Evolutionary conservation across 2,329 filamentous ascomycete species (phyloP).

Genomic region (Aspergillus carbonarius): DNA sequence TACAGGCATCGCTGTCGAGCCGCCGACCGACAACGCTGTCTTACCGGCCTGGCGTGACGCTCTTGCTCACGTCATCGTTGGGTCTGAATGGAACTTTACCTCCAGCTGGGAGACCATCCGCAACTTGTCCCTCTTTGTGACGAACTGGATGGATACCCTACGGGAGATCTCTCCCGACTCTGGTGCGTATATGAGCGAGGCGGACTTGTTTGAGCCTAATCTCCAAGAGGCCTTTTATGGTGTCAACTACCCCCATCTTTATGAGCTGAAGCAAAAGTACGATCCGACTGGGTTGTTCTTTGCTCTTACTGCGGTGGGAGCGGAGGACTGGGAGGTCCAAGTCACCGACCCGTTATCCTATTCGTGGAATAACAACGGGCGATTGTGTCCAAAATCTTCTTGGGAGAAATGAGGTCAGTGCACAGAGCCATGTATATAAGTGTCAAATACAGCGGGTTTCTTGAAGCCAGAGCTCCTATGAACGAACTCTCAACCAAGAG

Average conservation of each 20-base stretch:
- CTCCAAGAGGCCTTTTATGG: constrained; percentile 45
- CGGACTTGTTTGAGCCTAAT: constrained; percentile 39
- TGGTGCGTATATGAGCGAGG: constrained; percentile 41
- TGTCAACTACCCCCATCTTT: constrained; percentile 26
- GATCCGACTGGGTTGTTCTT: constrained; percentile 34
- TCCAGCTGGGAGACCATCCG: constrained; percentile 15
- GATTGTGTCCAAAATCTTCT: constrained; percentile 12
- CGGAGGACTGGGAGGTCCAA: constrained; percentile 25
- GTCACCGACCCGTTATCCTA: constrained; percentile 16
- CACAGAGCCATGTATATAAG: not conserved
- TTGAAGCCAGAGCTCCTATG: not conserved
- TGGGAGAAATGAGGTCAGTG: not conserved
- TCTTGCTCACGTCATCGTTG: constrained; percentile 39
- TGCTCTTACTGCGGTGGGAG: constrained; percentile 22
- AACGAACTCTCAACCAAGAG: no score
- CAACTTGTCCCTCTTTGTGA: constrained; percentile 15
- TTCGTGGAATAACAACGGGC: constrained; percentile 24
- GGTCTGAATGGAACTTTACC: constrained; percentile 25
- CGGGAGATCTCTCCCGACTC: constrained; percentile 20
- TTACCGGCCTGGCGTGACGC: constrained; percentile 46
- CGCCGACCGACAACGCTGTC: constrained; percentile 17
- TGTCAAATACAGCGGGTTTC: not conserved
- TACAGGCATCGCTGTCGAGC: constrained; percentile 18
- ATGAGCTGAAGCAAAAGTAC: constrained; percentile 31
- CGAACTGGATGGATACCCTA: constrained; percentile 22